These are phyloP conservation scores for Centrapalus pauciflorus DNA, from an alignment of 129 eudicot species.

Conservation along the genomic window DNA sequence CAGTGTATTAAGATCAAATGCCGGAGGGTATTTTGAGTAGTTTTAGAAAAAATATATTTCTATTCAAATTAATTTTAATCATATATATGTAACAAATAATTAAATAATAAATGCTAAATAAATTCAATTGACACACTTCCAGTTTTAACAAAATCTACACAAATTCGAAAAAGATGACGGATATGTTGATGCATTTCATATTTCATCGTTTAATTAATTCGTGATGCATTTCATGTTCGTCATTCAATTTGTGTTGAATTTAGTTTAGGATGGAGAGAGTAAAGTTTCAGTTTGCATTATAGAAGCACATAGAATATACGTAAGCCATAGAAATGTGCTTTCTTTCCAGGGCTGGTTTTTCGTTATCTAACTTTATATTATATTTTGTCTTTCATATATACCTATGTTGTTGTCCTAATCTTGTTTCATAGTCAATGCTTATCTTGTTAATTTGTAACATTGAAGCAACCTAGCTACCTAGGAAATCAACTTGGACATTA, in stretches of 20 bases:
- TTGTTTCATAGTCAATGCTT: constrained; percentile 21
- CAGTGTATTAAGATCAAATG: no score
- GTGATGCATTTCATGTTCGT: no score
- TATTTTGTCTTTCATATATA: not conserved
- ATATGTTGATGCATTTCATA: no score
- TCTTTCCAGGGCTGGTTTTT: not conserved
- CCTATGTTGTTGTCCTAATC: constrained; percentile 17
- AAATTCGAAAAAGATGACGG: no score
- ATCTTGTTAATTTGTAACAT: constrained; percentile 18
- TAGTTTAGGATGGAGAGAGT: not conserved
- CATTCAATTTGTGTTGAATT: not conserved
- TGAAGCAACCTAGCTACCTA: constrained; percentile 21
- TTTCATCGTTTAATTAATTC: no score
- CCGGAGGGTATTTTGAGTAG: no score
- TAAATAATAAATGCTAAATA: no score
- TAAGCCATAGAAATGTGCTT: not conserved
- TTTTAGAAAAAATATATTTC: no score
- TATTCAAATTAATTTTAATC: no score
- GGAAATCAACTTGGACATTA: constrained; percentile 13
- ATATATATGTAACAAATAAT: not conserved
- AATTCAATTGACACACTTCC: no score
- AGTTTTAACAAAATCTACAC: no score
- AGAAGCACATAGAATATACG: not conserved
- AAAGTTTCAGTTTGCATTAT: not conserved
- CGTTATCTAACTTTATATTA: no score